phyloP scores from a whole-genome alignment of 2,329 filamentous ascomycete genomes.

The Anisogramma anomala region DNA sequence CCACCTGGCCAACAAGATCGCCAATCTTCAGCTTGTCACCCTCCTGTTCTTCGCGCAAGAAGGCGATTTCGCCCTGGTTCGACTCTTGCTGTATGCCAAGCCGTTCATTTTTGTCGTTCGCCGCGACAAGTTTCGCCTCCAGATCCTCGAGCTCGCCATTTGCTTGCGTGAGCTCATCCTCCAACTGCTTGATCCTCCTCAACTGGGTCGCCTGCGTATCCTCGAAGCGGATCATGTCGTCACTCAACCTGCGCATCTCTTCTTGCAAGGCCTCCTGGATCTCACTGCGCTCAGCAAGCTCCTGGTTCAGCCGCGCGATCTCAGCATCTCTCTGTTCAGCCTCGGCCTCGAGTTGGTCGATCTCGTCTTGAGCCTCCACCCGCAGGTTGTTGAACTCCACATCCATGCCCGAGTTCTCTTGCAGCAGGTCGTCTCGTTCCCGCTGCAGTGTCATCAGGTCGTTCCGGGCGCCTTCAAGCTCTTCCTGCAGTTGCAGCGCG shows the following conservation, averaged over 20 bases:
- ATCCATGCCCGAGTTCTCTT: constrained; percentile 47
- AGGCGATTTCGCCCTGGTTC: constrained; percentile 83
- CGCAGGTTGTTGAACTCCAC: constrained; percentile 49
- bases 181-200: constrained; percentile 68
- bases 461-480: constrained; percentile 66
- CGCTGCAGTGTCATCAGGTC: constrained; percentile 68
- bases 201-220: constrained; percentile 76
- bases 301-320: constrained; percentile 55
- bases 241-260: constrained; percentile 86
- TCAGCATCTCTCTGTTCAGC: constrained; percentile 62
- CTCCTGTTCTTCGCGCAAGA: constrained; percentile 93
- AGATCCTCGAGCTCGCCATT: constrained; percentile 79
- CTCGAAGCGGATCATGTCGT: constrained; percentile 74
- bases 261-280: constrained; percentile 85
- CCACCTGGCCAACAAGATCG: constrained; percentile 74
- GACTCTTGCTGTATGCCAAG: constrained; percentile 87
- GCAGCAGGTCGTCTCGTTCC: constrained; percentile 70
- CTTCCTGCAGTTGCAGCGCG: constrained; percentile 58
- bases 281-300: constrained; percentile 66
- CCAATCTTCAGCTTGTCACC: constrained; percentile 96
- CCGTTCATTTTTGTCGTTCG: constrained; percentile 77
- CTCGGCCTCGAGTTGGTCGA: constrained; percentile 57
- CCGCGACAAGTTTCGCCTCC: constrained; percentile 71
- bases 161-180: constrained; percentile 70
- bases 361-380: constrained; percentile 54